Evolutionary conservation across 495 filamentous ascomycete species (phyloP).

Genomic region (Xylaria venustula): DNA sequence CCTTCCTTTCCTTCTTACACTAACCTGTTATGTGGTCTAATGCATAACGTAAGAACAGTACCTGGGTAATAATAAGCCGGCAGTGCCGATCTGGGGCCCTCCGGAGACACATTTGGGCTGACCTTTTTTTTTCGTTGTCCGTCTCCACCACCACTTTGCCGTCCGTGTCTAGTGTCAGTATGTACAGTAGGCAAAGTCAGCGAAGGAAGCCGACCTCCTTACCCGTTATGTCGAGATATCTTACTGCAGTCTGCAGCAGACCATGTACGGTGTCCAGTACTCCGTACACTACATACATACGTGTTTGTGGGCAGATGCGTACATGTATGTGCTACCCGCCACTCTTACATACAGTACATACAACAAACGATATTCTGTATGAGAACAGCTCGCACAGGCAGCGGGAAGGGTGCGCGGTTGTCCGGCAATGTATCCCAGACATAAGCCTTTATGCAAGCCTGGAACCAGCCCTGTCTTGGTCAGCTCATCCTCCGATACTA

Average conservation of each 20-base stretch:
- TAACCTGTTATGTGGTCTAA: too few relatives aligned
- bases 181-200: neutral
- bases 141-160: neutral
- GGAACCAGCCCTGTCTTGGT: conserved; percentile 1
- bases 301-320: too few relatives aligned
- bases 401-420: neutral
- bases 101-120: neutral
- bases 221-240: neutral
- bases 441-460: conserved; percentile 10
- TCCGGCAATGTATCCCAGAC: neutral
- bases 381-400: too few relatives aligned
- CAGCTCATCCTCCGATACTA: conserved; percentile 1
- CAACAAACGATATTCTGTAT: too few relatives aligned
- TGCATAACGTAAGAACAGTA: neutral
- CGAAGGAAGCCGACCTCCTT: neutral
- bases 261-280: too few relatives aligned
- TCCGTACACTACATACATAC: too few relatives aligned
- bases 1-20: too few relatives aligned
- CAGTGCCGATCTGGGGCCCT: neutral
- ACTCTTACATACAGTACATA: too few relatives aligned
- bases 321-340: too few relatives aligned
- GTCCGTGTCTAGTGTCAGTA: too few relatives aligned
- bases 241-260: too few relatives aligned
- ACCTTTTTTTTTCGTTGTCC: neutral
- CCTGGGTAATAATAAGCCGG: conserved; percentile 5